Evolutionary conservation across 371 early-diverging fungal genomes (phyloP), one percentile per base, ranked within the genome.

Genomic region (Apophysomyces ossiformis): DNA sequence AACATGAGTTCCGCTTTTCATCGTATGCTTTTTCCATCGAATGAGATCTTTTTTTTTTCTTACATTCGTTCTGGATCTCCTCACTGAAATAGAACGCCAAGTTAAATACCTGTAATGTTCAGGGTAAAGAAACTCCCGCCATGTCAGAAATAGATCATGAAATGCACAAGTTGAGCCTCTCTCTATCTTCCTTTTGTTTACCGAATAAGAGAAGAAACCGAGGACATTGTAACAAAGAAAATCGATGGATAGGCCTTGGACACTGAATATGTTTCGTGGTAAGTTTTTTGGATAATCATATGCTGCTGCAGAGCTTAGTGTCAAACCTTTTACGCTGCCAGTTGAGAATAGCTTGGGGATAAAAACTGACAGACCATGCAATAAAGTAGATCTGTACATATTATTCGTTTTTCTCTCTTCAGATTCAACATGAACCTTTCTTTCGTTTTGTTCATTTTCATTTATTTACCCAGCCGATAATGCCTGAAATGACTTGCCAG

Each of bases 181-280:
- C 32, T 26, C 32, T 39, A 32, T 4, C 21, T 37, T 21, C 12
- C 32, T 45, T 1, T 18, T 37, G 21, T 67, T 57, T 83, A 90
- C 85, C 58, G 93, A 83, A 67, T 96, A 96, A 74, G 92, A 95
- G 0, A 87, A 45, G 62, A 98, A 98, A 5, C 98, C 97, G 37
- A 87, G 76, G 15, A 93, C 85, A 72, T 96, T 96, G 70, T 92
- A 90, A 64, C 85, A 85, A 4, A 95, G 67, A 81, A 95, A 98
- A 75, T 98, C 98, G 15, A 95, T 80, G 0, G 97, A 96, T 26
- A 96, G 78, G 1, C 97, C 96, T 58, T 89, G 86, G 0, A 96
- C 96, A 72, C 91, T 46, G 43, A 41, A 16, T 12, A 32, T 37
- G 37, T 38, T 16, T 21, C 54, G 21, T 50, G 54, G 9, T 61